Percentiles rank a stretch among this genome's conserved stretches.
Evolutionary conservation across 2,329 filamentous ascomycete species (phyloP).

Genomic region (Diaporthe sp.): DNA sequence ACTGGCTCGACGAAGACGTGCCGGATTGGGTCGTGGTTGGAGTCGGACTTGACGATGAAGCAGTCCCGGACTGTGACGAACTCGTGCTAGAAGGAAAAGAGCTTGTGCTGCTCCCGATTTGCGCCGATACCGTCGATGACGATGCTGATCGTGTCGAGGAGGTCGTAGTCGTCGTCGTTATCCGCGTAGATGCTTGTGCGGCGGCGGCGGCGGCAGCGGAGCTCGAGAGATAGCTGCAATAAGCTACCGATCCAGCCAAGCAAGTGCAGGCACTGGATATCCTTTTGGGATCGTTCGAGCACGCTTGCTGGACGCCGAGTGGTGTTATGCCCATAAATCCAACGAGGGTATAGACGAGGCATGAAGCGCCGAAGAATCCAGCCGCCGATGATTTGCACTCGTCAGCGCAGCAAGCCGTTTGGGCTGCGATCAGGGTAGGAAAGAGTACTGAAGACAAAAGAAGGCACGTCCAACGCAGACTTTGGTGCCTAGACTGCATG

Average conservation of each 20-base stretch:
- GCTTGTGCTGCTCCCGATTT: background rate
- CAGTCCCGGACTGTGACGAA: background rate
- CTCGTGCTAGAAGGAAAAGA: background rate
- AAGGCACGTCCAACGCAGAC: background rate
- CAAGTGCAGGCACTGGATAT: slow-evolving; percentile 19
- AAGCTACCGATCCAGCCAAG: background rate
- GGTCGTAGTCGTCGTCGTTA: background rate
- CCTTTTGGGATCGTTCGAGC: background rate
- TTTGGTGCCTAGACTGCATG: background rate
- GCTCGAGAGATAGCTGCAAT: background rate
- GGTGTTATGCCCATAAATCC: background rate
- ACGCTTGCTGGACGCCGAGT: background rate
- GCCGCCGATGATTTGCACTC: background rate
- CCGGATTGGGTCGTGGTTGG: background rate
- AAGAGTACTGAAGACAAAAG: background rate
- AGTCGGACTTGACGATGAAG: background rate
- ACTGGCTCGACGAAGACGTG: background rate
- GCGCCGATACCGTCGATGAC: background rate
- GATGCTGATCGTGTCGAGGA: background rate
- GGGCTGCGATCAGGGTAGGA: background rate
- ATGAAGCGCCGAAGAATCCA: background rate
- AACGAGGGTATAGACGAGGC: background rate
- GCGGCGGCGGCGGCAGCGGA: background rate
- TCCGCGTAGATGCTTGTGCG: background rate
- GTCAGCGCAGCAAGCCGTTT: slow-evolving; percentile 4